phyloP scores from a whole-genome alignment of 1,139 yeast species.

The Spathaspora sp. region DNA sequence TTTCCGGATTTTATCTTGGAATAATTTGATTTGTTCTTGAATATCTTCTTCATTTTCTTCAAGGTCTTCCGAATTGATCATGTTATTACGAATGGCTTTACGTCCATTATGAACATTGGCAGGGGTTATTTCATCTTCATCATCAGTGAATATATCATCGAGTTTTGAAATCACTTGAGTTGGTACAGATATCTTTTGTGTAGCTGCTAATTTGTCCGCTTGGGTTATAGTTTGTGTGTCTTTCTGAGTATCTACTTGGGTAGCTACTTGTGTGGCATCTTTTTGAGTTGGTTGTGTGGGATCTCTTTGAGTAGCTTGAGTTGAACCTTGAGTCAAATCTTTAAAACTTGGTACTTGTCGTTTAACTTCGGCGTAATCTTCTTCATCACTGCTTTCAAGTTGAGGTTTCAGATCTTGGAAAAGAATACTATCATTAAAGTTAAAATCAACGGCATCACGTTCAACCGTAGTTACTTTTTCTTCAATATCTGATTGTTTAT shows the following conservation, averaged over 20 bases:
- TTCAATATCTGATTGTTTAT: constrained; percentile 2
- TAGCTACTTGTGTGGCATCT: constrained; percentile 13
- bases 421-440: constrained; percentile 12
- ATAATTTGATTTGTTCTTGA: constrained; percentile 30
- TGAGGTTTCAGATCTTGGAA: constrained; percentile 33
- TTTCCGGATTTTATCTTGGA: constrained; percentile 40
- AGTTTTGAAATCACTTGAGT: background rate
- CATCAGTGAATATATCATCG: constrained; percentile 13
- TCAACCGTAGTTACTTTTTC: background rate
- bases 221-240: constrained; percentile 16
- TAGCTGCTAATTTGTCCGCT: constrained; percentile 14
- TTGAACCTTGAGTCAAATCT: constrained; percentile 16
- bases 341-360: constrained; percentile 16
- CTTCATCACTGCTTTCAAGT: constrained; percentile 6
- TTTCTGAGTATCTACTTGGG: constrained; percentile 22
- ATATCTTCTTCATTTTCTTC: constrained; percentile 27
- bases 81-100: constrained; percentile 19
- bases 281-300: constrained; percentile 13
- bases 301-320: constrained; percentile 19
- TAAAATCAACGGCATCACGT: background rate
- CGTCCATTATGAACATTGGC: constrained; percentile 26
- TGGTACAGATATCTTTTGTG: constrained; percentile 9
- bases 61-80: constrained; percentile 18
- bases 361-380: constrained; percentile 4
- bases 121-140: constrained; percentile 33